Conservation (phyloP, 2,329 filamentous ascomycete species). For the Colletotrichum godetiae region DNA sequence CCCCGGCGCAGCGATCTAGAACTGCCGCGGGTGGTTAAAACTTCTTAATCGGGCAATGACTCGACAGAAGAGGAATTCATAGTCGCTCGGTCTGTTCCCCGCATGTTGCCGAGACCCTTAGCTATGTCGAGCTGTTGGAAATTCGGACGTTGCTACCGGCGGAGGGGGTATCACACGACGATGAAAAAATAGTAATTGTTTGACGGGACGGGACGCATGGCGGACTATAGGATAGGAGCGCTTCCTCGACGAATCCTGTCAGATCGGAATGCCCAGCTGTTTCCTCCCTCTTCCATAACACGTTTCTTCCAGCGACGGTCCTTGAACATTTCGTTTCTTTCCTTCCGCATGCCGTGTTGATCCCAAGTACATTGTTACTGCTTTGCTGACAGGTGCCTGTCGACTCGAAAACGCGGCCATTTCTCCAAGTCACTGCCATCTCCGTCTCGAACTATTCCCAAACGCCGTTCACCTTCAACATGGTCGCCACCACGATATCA, state of each 20-base stretch:
- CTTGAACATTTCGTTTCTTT: neutral
- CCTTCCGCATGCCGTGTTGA: neutral
- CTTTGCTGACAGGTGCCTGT: neutral
- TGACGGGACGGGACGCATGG: neutral
- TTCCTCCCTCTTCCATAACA: neutral
- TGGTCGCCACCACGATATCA: conserved; percentile 18
- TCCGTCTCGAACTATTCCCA: neutral
- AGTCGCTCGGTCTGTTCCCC: conserved; percentile 23
- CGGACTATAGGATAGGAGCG: neutral
- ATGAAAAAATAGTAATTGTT: neutral
- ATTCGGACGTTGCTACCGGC: conserved; percentile 5
- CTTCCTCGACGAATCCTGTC: neutral
- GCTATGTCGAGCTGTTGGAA: neutral
- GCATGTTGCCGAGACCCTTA: neutral
- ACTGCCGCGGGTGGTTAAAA: neutral
- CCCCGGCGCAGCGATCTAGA: neutral
- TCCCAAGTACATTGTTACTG: neutral
- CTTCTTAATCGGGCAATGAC: neutral
- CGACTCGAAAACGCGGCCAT: no score
- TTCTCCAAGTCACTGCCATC: neutral
- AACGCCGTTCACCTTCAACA: neutral
- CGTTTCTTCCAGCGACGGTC: neutral
- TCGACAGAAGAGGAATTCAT: neutral
- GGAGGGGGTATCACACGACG: conserved; percentile 8
- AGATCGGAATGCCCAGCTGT: neutral